Conservation (phyloP, 768 basidiomycete genomes). For the Sporobolomyces phaffii region DNA sequence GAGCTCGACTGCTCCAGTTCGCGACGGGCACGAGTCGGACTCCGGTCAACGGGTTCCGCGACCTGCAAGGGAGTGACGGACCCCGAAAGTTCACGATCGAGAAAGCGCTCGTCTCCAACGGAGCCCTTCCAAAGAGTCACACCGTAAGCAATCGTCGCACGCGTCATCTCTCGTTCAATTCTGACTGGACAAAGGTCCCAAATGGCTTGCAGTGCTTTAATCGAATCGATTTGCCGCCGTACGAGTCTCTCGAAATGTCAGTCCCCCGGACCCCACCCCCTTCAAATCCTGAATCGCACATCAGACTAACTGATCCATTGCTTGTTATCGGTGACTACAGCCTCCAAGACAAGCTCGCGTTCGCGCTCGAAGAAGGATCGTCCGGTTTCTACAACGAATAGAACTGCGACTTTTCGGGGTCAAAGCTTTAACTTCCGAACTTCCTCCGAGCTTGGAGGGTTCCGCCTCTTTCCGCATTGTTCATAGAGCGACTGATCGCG, state of each 20-base stretch:
- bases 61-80: slow-evolving; percentile 94
- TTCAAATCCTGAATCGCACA: not conserved
- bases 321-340: slow-evolving; percentile 1
- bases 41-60: slow-evolving; percentile 98
- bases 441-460: too few species aligned
- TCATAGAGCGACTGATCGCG: too few species aligned
- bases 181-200: too few species aligned
- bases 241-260: slow-evolving; percentile 53
- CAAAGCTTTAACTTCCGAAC: too few species aligned
- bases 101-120: slow-evolving; percentile 79
- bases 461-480: too few species aligned
- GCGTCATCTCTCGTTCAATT: too few species aligned
- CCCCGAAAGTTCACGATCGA: slow-evolving; percentile 96
- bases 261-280: not conserved
- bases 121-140: slow-evolving; percentile 78
- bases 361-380: slow-evolving; percentile 24
- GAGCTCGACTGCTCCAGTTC: slow-evolving; percentile 89
- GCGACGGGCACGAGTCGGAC: slow-evolving; percentile 53
- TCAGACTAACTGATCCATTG: not conserved
- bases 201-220: slow-evolving; percentile 81
- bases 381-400: slow-evolving; percentile 19
- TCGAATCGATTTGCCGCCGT: slow-evolving; percentile 87
- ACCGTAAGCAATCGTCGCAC: slow-evolving; percentile 48
- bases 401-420: too few species aligned
- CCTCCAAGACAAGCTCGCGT: slow-evolving; percentile 25